Evolutionary conservation across 805 yeast genomes (phyloP), one percentile per base, ranked within the genome.

Genomic region (Sungouiella blattae): DNA sequence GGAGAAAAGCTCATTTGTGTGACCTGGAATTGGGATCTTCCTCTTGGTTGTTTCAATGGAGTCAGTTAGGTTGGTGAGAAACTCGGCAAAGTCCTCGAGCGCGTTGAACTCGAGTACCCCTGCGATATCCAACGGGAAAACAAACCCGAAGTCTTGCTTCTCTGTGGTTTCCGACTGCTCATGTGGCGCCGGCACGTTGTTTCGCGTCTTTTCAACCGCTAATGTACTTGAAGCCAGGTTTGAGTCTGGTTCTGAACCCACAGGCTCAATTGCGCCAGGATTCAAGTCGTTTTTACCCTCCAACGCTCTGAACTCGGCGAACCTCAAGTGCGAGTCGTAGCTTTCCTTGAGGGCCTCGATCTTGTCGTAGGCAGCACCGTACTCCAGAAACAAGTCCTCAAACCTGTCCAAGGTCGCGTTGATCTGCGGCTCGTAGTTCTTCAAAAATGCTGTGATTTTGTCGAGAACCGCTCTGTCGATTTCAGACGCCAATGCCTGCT

Each of bases 1-100:
- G 31, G 60, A 56, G 46, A 68, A 67, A 6, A 61, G 58, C 26
- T 66, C 68, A 33, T 57, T 58, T 30, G 53, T 57, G 37, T 60
- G 62, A 1, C 73, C 71, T 2, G 72, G 71, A 13, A 68, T 41
- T 0, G 66, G 64, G 14, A 68, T 57, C 32, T 54, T 62, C 18
- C 71, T 49, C 36, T 52, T 58, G 3, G 46, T 42, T 1, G 57
- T 47, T 4, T 57, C 53, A 5, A 67, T 52, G 2, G 46, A 30
- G 5, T 27, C 16, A 5, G 58, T 55, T 33, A 62, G 41, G 6
- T 46, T 39, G 8, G 38, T 22, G 6, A 67, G 28, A 20, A 67
- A 50, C 1, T 23, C 24, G 2, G 52, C 33, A 6, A 68, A 43
- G 5, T 54, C 57, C 1, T 30, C 37, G 4, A 37, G 36, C 11